Percentiles rank a stretch among this genome's conserved stretches.
Conservation (phyloP, 331 rosid genomes). For the Acacia concinna region DNA sequence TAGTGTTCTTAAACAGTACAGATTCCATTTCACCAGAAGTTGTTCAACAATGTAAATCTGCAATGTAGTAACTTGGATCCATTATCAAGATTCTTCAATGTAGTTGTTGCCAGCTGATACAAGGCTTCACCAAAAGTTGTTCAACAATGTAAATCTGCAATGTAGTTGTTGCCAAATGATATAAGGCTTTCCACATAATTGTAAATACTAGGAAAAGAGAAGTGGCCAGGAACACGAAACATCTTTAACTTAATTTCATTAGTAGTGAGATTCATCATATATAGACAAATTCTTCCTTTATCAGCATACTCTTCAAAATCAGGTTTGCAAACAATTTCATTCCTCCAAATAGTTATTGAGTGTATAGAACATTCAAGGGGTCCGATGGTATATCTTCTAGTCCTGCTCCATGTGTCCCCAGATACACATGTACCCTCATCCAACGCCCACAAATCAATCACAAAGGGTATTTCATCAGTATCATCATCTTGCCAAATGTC, state of each 20-base stretch:
- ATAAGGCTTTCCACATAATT: neutral
- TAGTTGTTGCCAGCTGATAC: neutral
- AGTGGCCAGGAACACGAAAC: neutral
- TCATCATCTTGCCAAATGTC: neutral
- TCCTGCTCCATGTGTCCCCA: neutral
- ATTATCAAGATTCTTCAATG: no score
- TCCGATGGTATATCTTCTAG: neutral
- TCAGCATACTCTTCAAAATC: neutral
- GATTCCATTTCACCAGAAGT: no score
- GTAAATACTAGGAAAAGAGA: neutral
- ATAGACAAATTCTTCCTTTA: neutral
- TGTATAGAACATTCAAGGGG: neutral
- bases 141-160: no score
- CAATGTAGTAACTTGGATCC: no score
- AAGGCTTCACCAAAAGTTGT: neutral
- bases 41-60: no score
- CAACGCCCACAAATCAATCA: neutral
- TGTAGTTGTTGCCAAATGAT: neutral
- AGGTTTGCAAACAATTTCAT: neutral
- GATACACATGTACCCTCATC: neutral
- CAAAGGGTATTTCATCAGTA: fast-evolving
- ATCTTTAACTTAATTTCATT: neutral
- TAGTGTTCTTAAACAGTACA: no score
- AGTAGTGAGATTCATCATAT: neutral
- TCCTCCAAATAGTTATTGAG: neutral